Percentiles rank a stretch among this genome's conserved stretches.
phyloP scores from a whole-genome alignment of 345 rosid species.

The Eucalyptus cloeziana region DNA sequence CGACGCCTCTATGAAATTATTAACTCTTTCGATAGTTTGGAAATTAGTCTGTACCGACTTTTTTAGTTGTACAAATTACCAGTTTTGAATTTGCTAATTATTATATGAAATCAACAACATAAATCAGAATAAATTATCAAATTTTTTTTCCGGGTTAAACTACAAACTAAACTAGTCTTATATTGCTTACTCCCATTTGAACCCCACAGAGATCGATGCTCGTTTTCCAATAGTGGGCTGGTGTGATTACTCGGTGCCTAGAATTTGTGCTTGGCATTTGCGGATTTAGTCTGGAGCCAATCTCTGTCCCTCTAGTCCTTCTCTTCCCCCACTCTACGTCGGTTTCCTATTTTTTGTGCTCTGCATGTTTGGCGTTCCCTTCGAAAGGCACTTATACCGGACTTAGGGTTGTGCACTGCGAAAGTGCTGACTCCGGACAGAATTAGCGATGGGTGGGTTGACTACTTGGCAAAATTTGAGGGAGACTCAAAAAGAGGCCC shows the following conservation, averaged over 20 bases:
- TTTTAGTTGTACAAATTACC: background rate
- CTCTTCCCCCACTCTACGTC: background rate
- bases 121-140: background rate
- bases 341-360: background rate
- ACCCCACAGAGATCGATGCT: too few relatives aligned
- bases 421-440: background rate
- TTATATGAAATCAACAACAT: background rate
- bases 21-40: background rate
- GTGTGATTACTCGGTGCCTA: too few relatives aligned
- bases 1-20: background rate
- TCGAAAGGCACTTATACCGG: background rate
- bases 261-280: too few relatives aligned
- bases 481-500: background rate
- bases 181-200: background rate
- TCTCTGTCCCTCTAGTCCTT: background rate
- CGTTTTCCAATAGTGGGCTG: too few relatives aligned
- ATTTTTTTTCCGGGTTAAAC: background rate
- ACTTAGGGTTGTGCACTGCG: background rate
- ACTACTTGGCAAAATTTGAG: background rate
- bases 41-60: background rate
- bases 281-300: too few relatives aligned
- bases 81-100: background rate
- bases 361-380: background rate
- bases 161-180: background rate
- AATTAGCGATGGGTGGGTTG: background rate